A percentile compares a stretch with the other conserved stretches of the same genome.
Evolutionary conservation across 305 asterid genomes (phyloP).

Genomic region (Solanum hybrid): DNA sequence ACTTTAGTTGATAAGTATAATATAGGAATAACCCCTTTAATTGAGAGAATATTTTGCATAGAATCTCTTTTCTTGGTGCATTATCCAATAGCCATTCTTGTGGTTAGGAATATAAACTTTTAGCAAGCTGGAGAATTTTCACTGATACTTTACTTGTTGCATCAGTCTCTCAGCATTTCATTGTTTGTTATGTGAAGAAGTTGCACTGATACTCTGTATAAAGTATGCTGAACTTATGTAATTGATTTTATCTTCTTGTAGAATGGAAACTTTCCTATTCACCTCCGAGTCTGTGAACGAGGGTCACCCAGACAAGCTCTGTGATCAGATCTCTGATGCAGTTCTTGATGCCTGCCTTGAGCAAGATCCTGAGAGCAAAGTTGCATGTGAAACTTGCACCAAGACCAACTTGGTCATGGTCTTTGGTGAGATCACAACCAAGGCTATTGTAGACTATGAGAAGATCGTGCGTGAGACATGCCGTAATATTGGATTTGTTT

Average conservation of each 20-base stretch:
- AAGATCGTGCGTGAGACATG: slow-evolving; percentile 44
- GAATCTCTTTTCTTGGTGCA: background rate
- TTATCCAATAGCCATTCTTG: background rate
- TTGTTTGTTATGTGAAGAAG: background rate
- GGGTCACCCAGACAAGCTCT: slow-evolving; percentile 54
- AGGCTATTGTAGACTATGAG: slow-evolving; percentile 40
- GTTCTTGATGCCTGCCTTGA: slow-evolving; percentile 49
- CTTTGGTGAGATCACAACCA: slow-evolving; percentile 48
- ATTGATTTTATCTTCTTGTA: background rate
- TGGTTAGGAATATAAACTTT: background rate
- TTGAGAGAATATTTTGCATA: background rate
- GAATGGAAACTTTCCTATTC: slow-evolving; percentile 43
- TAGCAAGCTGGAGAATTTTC: background rate
- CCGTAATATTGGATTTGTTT: slow-evolving; percentile 35
- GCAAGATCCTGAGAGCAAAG: slow-evolving; percentile 46
- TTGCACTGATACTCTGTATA: background rate
- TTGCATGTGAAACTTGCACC: slow-evolving; percentile 48
- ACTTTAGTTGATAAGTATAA: background rate
- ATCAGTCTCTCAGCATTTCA: background rate
- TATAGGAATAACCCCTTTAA: background rate
- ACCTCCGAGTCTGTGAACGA: slow-evolving; percentile 50
- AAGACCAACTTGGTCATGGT: slow-evolving; percentile 50
- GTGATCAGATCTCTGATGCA: slow-evolving; percentile 45
- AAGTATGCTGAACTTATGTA: background rate
- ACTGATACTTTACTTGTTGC: background rate